A percentile compares a stretch with the other conserved stretches of the same genome.
Evolutionary conservation across 1,139 yeast genomes (phyloP).

Genomic region (Meyerozyma sp.): DNA sequence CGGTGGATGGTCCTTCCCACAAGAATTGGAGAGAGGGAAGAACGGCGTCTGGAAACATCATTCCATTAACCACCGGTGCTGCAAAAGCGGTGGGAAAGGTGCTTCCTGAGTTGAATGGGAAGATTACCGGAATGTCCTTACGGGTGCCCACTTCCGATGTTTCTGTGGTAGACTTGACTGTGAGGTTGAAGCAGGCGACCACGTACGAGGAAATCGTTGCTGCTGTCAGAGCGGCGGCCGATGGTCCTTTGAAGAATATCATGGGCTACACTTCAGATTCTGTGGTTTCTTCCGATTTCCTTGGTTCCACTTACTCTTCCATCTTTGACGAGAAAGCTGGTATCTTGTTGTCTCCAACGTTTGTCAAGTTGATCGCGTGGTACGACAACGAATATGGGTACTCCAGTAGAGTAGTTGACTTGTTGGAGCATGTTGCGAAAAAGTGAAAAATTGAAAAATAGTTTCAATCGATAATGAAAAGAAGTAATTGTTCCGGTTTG

Average conservation of each 20-base stretch:
- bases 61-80: slow-evolving; percentile 89
- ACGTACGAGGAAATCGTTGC: slow-evolving; percentile 72
- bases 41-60: slow-evolving; percentile 86
- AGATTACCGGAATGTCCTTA: slow-evolving; percentile 84
- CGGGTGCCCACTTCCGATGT: slow-evolving; percentile 88
- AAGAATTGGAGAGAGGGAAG: slow-evolving; percentile 96
- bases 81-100: slow-evolving; percentile 93
- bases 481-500: too few species aligned
- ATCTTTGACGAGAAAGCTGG: slow-evolving; percentile 85
- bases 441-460: too few species aligned
- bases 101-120: slow-evolving; percentile 82
- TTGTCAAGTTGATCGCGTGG: slow-evolving; percentile 85
- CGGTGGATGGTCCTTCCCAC: slow-evolving; percentile 88
- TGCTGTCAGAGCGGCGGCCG: slow-evolving; percentile 65
- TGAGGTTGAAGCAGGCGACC: slow-evolving; percentile 62
- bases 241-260: slow-evolving; percentile 68
- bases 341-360: slow-evolving; percentile 74
- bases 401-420: slow-evolving; percentile 89
- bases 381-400: slow-evolving; percentile 90
- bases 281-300: slow-evolving; percentile 81
- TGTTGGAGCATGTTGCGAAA: slow-evolving; percentile 59
- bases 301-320: slow-evolving; percentile 72
- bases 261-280: slow-evolving; percentile 83
- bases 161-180: slow-evolving; percentile 72
- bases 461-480: slow-evolving; percentile 9